Base-by-base conservation (phyloP, 108 stramenopile species). In the Parietichytrium sp. region DNA sequence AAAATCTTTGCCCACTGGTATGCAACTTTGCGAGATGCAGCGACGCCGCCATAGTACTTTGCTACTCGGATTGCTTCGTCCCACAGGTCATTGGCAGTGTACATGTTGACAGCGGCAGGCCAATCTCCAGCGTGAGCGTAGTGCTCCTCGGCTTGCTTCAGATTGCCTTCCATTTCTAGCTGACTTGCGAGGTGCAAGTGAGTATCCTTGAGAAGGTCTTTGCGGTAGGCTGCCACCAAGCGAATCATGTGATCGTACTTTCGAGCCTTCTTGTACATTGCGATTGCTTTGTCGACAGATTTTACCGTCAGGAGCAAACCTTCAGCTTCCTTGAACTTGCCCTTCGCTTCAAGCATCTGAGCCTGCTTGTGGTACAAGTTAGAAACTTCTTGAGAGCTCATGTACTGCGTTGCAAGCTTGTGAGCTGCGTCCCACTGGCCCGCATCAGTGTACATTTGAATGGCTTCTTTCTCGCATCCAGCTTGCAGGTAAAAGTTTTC, bases 1-100 rank as follows among this genome's bases (percentile, higher is more conserved):
- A 90, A 47, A 4, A 83, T 83, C 38, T 89, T 51, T 12, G 89
- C 87, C 80, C 86, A 87, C 15, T 88, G 88, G 52, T 88, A 90
- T 1, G 90, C 89, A 2, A 90, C 90, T 18, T 88, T 85, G 54
- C 90, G 88, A 25, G 81, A 81, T 26, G 90, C 89, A 18, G 54
- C 47, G n/a, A 79, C 55, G 3, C 89, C 91, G 0, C 91, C 91
- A 51, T 91, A 80, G 49, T 52, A 54, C 54, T 87, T 88, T 29
- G 91, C 91, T 27, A 91, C 89, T 51, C 91, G 83, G 20, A 89
- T 54, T 2, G 91, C 91, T 23, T 91, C 91, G 18, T 89, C 88
- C 89, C 89, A 90, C 51, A 79, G 47, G 50, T 88, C 88, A 53
- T 82, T 86, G 26, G 84, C 55, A 8, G 87, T 83, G 81, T 90